These are phyloP conservation scores for Luffa aegyptiaca DNA, from an alignment of 306 rosid genomes.

Conservation along the genomic window DNA sequence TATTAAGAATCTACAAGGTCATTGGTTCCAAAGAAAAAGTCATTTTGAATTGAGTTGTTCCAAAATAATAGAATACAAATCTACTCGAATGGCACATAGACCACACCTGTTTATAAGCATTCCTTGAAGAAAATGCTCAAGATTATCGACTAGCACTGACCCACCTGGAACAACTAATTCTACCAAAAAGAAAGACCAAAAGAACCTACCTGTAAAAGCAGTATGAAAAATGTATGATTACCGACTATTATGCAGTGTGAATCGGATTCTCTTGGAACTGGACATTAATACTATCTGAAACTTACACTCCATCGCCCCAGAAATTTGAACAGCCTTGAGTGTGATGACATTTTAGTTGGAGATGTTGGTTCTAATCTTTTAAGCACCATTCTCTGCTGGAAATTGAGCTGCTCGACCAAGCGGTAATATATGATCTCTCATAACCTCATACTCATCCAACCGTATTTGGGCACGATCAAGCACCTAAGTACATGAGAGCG, in stretches of 20 bases:
- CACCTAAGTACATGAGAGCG: constrained; percentile 32
- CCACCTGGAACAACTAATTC: background rate
- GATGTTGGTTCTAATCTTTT: background rate
- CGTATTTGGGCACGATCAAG: constrained; percentile 52
- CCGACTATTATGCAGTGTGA: background rate
- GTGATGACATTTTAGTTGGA: background rate
- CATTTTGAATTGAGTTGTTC: background rate
- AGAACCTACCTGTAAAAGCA: background rate
- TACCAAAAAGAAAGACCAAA: background rate
- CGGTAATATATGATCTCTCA: constrained; percentile 70
- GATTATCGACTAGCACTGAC: background rate
- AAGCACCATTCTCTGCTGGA: constrained; percentile 71
- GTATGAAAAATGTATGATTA: background rate
- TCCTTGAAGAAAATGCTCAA: background rate
- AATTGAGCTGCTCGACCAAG: constrained; percentile 74
- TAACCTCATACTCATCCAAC: constrained; percentile 57
- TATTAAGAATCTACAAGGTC: no score
- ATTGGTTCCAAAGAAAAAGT: background rate
- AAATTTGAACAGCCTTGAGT: background rate
- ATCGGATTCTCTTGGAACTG: background rate
- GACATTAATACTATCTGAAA: background rate
- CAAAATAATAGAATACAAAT: background rate
- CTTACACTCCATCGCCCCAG: background rate
- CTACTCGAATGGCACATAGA: background rate
- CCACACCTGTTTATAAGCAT: background rate